Evolutionary conservation across 352 stramenopile genomes (phyloP).

Genomic region (Pythium grandisporangium): DNA sequence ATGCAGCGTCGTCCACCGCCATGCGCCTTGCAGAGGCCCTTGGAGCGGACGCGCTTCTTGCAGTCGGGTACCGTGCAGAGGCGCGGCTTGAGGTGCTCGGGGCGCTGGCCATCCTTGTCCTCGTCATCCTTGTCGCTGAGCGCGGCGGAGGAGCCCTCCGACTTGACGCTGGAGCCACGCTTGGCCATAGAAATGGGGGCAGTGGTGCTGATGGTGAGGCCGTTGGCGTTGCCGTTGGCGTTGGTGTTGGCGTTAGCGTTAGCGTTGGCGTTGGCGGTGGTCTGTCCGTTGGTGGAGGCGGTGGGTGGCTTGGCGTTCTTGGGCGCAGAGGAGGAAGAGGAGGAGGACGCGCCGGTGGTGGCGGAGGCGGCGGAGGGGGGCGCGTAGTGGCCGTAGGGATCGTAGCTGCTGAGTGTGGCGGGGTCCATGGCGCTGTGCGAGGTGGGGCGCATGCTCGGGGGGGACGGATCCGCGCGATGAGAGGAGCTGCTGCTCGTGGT

Average conservation of each 20-base stretch:
- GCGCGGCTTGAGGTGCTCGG: conserved; percentile 66
- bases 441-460: too few species aligned
- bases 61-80: conserved; percentile 77
- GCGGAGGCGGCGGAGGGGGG: background rate
- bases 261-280: too few species aligned
- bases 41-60: conserved; percentile 79
- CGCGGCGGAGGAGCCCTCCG: background rate
- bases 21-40: conserved; percentile 80
- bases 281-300: too few species aligned
- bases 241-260: conserved; percentile 5
- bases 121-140: conserved; percentile 4
- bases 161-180: conserved; percentile 1
- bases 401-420: conserved; percentile 14
- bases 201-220: conserved; percentile 9
- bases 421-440: too few species aligned
- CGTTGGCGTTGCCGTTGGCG: background rate
- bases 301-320: too few species aligned
- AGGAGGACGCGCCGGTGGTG: background rate
- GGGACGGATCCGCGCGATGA: too few species aligned
- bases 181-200: conserved; percentile 1
- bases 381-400: conserved; percentile 13
- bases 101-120: conserved; percentile 11
- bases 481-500: background rate
- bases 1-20: conserved; percentile 70
- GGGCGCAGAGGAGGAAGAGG: too few species aligned